A percentile compares a stretch with the other conserved stretches of the same genome.
Conservation (phyloP, 2,329 filamentous ascomycete species). For the Dactylonectria macrodidyma region DNA sequence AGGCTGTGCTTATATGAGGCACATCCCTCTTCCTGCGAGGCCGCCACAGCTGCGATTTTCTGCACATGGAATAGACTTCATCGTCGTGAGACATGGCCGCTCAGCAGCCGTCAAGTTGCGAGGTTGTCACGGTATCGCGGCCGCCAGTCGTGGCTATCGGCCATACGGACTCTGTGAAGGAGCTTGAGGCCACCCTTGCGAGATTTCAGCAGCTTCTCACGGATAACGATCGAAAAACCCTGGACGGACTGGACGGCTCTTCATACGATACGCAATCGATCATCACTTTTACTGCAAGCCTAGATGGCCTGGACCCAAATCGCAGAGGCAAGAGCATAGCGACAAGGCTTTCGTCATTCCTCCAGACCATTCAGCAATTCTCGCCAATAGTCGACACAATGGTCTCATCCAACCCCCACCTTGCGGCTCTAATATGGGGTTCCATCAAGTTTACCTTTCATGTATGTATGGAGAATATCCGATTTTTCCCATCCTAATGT, state of each 20-base stretch:
- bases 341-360: slow-evolving; percentile 21
- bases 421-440: slow-evolving; percentile 29
- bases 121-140: too few relatives aligned
- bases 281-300: slow-evolving; percentile 30
- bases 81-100: too few relatives aligned
- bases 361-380: slow-evolving; percentile 35
- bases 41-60: too few relatives aligned
- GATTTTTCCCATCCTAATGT: background rate
- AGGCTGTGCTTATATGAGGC: too few relatives aligned
- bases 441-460: slow-evolving; percentile 30
- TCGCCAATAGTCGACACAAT: slow-evolving; percentile 31
- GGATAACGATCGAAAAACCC: slow-evolving; percentile 27
- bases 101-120: too few relatives aligned
- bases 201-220: slow-evolving; percentile 30
- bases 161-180: background rate
- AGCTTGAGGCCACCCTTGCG: slow-evolving; percentile 9
- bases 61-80: too few relatives aligned
- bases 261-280: slow-evolving; percentile 34
- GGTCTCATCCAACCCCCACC: slow-evolving; percentile 26
- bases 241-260: slow-evolving; percentile 17
- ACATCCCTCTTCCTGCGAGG: too few relatives aligned
- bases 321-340: slow-evolving; percentile 35
- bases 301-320: slow-evolving; percentile 20
- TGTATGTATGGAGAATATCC: slow-evolving; percentile 6
- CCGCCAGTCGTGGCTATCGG: too few relatives aligned